Conservation (phyloP, 805 yeast genomes). For the Yamadazyma akitaensis region DNA sequence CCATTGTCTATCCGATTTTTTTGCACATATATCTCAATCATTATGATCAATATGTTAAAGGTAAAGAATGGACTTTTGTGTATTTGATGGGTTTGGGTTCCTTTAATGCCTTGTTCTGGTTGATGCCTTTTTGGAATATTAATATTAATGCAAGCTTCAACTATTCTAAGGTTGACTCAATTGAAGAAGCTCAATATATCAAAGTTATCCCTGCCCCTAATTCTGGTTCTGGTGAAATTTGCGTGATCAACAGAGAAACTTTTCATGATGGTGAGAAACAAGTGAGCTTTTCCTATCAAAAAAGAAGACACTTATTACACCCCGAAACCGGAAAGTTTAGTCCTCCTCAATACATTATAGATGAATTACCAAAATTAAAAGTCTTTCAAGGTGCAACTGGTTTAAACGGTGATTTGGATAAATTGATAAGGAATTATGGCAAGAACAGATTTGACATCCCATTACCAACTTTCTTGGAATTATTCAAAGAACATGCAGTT, state of each 20-base stretch:
- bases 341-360: conserved; percentile 79
- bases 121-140: conserved; percentile 94
- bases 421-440: conserved; percentile 63
- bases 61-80: conserved; percentile 95
- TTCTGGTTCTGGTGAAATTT: conserved; percentile 81
- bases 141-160: conserved; percentile 67
- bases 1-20: conserved; percentile 73
- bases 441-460: conserved; percentile 91
- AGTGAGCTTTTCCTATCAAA: conserved; percentile 79
- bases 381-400: conserved; percentile 59
- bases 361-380: conserved; percentile 53
- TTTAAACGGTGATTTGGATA: conserved; percentile 48
- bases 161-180: conserved; percentile 48
- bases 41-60: conserved; percentile 80
- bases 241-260: conserved; percentile 52
- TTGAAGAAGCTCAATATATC: conserved; percentile 67
- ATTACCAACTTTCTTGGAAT: conserved; percentile 82
- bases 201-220: conserved; percentile 80
- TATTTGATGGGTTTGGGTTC: conserved; percentile 72
- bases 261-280: conserved; percentile 59
- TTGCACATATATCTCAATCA: conserved; percentile 58
- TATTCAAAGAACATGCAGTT: conserved; percentile 95
- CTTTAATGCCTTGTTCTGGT: conserved; percentile 70
- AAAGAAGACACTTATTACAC: conserved; percentile 81
- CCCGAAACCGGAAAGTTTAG: conserved; percentile 52